Base-by-base conservation (phyloP, 75 land plant genomes). In the Pinus albicaulis region DNA sequence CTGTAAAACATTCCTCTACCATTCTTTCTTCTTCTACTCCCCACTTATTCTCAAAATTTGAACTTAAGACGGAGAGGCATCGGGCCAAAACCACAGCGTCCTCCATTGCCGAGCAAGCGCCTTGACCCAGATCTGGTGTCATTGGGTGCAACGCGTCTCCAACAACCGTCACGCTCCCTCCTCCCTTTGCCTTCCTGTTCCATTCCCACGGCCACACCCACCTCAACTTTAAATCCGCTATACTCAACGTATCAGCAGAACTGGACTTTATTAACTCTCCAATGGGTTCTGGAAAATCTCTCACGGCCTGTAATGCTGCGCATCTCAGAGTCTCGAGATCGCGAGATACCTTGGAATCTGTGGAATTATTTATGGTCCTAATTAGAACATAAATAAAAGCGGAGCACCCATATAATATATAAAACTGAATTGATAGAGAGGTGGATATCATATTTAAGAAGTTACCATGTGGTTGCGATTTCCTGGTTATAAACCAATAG, bases 81-180 rank as follows among this genome's bases (percentile, higher is more conserved):
- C 31, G 1, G 2, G 2, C 31, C 31, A 31, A 31, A 31, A 31
- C 31, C 31, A 71, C 82, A 20, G 83, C 87, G 71, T 95, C 95
- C 81, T 95, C 98, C 59, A 92, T 34, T 2, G 98, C 87, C 24
- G 77, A 75, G 78, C 95, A 89, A 1, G 87, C 95, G 3, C 98
- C 98, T 81, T 92, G 94, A 59, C 89, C 98, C 7, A 94, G 56
- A 74, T 94, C 93, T 3, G 98, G 97, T 8, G 97, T 94, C 87
- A 92, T 89, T 53, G 92, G 89, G 65, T 94, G 97, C 31, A 89
- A 74, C 0, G 97, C 97, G 76, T 94, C 31, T 31, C 31, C 31
- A 31, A 31, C 31, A 31, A 31, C 31, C 0, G 31, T 31, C 2
- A 31, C 31, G 83, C 11, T 83, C 86, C 68, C 31, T 2, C 2